Base-by-base conservation (phyloP, 2,329 filamentous ascomycete genomes). In the Apiospora hydei region DNA sequence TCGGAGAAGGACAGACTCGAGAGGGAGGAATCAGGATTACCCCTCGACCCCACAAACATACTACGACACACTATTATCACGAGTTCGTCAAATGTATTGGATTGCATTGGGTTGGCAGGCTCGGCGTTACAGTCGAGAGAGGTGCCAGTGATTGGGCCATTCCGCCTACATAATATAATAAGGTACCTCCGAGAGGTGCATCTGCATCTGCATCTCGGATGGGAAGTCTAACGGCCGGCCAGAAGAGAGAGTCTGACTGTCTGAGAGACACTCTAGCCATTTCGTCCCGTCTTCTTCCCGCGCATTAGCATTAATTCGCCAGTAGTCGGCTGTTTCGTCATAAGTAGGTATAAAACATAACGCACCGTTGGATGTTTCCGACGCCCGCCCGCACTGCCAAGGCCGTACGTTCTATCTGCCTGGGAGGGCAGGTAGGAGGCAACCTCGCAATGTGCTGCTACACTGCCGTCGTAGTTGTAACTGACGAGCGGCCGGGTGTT, bases 41-140 rank as follows among this genome's bases (percentile, higher is more conserved):
- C 51, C 34, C 18, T 41, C 14, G 30, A 64, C 57, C 34, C 57
- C 57, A 64, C 57, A 64, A 64, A 41, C 57, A 64, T 64, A 41
- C 57, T 64, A 64, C 57, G 57, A 64, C 57, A 64, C 21, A 64
- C 57, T 64, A 41, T 24, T 64, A 41, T 64, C 57, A 64, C 57
- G 18, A 64, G 57, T 64, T 64, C 10, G 57, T 64, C 18, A 38
- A 64, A 64, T 64, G 57, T 34, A 41, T 64, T 64, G 53, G 18
- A 38, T 61, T 61, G 57, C 57, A 64, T 64, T 64, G 57, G 44
- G 34, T 24, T 38, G 30, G 57, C 57, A 11, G 57, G 10, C 57
- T 41, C 57, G 57, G 57, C 57, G 57, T 64, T 64, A 64, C 57
- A 41, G 18, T n/a, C 30, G n/a, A 30, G 18, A 11, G 10, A 21